These are phyloP conservation scores for Hypholoma fasciculare DNA, from an alignment of 768 basidiomycete genomes.

Conservation along the genomic window DNA sequence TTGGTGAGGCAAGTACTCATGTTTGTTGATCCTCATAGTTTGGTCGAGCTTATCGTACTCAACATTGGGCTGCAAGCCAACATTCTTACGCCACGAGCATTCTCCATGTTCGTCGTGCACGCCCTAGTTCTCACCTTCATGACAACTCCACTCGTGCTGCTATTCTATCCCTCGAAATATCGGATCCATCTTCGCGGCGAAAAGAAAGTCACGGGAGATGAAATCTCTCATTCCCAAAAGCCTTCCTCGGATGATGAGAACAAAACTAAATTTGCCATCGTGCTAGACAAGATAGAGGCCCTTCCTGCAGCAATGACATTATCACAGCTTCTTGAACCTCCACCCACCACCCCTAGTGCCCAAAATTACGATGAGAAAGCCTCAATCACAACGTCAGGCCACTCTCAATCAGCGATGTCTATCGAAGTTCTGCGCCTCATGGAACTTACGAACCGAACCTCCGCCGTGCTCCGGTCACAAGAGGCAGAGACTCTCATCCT, in stretches of 20 bases:
- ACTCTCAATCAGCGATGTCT: slow-evolving; percentile 28
- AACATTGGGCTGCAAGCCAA: slow-evolving; percentile 79
- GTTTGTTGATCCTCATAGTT: slow-evolving; percentile 28
- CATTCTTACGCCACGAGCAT: slow-evolving; percentile 64
- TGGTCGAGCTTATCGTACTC: slow-evolving; percentile 89
- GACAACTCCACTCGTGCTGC: slow-evolving; percentile 79
- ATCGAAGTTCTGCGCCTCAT: slow-evolving; percentile 86
- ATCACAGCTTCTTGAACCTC: slow-evolving; percentile 60
- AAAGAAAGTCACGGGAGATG: slow-evolving; percentile 20
- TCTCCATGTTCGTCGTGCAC: slow-evolving; percentile 89
- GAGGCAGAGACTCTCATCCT: slow-evolving; percentile 69
- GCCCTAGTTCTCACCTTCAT: slow-evolving; percentile 78
- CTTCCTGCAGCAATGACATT: slow-evolving; percentile 82
- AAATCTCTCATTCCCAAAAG: slow-evolving; percentile 12
- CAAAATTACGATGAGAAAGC: slow-evolving; percentile 28
- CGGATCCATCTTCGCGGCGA: slow-evolving; percentile 39
- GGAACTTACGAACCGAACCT: slow-evolving; percentile 87
- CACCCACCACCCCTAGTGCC: not conserved
- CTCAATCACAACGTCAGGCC: not conserved
- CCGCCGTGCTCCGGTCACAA: slow-evolving; percentile 81
- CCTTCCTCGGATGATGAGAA: slow-evolving; percentile 32
- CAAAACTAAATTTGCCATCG: slow-evolving; percentile 65
- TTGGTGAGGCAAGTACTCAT: too few relatives aligned
- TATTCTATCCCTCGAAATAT: slow-evolving; percentile 70
- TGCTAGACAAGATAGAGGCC: slow-evolving; percentile 83